Base-by-base conservation (phyloP, 2,329 filamentous ascomycete species). In the Cytospora leucostoma region DNA sequence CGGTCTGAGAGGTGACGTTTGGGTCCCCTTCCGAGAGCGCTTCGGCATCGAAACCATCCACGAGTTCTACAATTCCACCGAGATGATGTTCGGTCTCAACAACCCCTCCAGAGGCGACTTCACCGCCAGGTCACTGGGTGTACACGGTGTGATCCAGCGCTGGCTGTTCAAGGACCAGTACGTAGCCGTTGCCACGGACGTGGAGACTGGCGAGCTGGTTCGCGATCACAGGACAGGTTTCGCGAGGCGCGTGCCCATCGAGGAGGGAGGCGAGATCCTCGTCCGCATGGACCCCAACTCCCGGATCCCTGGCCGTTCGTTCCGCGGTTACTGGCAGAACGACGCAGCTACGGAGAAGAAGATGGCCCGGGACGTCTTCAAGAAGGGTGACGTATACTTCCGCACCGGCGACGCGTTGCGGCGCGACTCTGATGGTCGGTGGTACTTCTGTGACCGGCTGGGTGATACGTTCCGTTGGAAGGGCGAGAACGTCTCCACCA, bases 1-100 rank as follows among this genome's bases (percentile, higher is more conserved):
- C 70, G 88, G 88, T 1, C 78, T 90, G 68, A 80, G 88, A 1
- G 87, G 88, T 0, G 88, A 91, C 68, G 85, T 91, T 1, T 91
- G 88, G 88, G 74, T 79, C 35, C 78, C 81, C 27, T 91, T 91
- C 73, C 76, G 82, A 49, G 82, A 88, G 55, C 81, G 87, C 13
- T 90, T 89, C 71, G 82, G 82, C 58, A 82, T 90, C 67, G 75
- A 80, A 13, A 81, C 83, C 34, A 84, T 93, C 2, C 79, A 78
- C 65, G 90, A 93, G 73, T 92, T 93, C 76, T 93, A 92, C 80
- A 90, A 89, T 72, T 90, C 87, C 63, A 91, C 88, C 1, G 90
- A 93, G 74, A 88, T 89, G 35, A 80, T 91, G 56, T 82, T 93
- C 69, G 74, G 74, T 0, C 76, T 92, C 11, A 74, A 86, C 61